Conservation (phyloP, 2,329 filamentous ascomycete species). For the Fusarium hainanense region DNA sequence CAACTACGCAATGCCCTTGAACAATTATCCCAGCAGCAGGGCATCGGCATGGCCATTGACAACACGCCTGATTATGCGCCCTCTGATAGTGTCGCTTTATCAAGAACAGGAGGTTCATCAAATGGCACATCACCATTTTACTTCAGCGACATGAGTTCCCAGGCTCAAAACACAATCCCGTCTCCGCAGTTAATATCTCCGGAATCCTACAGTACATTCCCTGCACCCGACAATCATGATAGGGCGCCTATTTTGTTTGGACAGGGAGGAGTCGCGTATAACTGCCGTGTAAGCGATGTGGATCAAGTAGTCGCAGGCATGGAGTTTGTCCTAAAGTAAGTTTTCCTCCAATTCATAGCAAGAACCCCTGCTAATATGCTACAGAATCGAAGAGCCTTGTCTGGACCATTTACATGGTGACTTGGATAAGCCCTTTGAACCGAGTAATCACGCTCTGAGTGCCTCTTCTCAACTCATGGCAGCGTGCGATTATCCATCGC, state of each 20-base stretch:
- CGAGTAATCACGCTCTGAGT: constrained; percentile 15
- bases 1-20: constrained; percentile 17
- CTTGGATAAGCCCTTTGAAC: constrained; percentile 8
- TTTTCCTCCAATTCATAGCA: neutral
- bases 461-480: constrained; percentile 21
- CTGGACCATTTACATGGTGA: constrained; percentile 25
- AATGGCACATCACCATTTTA: constrained; percentile 7
- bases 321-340: constrained; percentile 50
- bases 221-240: neutral
- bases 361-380: neutral
- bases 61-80: neutral
- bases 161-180: neutral
- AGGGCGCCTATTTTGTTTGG: neutral
- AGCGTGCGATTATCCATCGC: neutral
- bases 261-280: neutral
- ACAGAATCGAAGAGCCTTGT: constrained; percentile 27
- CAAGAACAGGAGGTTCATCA: constrained; percentile 1
- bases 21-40: constrained; percentile 1
- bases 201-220: neutral
- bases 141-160: neutral
- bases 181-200: constrained; percentile 21
- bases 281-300: constrained; percentile 4
- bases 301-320: constrained; percentile 42
- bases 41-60: constrained; percentile 4
- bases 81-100: neutral